phyloP scores from a whole-genome alignment of 208 protist species.

The Leishmania tarentolae region DNA sequence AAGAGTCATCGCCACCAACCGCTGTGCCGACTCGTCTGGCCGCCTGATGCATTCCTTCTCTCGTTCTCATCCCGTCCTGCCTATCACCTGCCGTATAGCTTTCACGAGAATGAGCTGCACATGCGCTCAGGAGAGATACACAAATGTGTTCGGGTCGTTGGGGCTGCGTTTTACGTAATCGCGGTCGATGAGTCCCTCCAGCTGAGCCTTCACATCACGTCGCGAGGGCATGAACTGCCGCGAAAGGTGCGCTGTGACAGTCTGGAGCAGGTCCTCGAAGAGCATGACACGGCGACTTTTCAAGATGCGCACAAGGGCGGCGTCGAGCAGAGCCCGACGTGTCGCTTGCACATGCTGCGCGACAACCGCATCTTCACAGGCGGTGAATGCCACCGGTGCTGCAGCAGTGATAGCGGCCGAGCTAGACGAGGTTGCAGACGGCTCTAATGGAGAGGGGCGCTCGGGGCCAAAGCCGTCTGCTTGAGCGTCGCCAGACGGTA shows the following conservation, averaged over 20 bases:
- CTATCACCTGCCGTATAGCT: neutral
- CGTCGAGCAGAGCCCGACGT: conserved; percentile 52
- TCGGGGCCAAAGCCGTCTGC: neutral
- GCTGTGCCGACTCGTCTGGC: neutral
- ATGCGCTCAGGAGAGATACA: conserved; percentile 59
- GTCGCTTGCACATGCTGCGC: conserved; percentile 33
- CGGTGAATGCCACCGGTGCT: neutral
- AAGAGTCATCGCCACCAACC: neutral
- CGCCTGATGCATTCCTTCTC: neutral
- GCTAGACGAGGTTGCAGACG: neutral
- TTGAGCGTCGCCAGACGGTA: conserved; percentile 7
- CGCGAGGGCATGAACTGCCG: conserved; percentile 51
- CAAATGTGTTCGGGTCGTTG: conserved; percentile 35
- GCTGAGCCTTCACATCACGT: conserved; percentile 56
- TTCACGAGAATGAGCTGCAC: no score
- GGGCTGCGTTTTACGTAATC: conserved; percentile 64
- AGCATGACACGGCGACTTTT: conserved; percentile 57
- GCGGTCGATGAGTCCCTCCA: conserved; percentile 71
- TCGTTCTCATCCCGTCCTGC: neutral
- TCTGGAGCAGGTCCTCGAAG: conserved; percentile 57
- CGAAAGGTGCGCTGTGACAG: conserved; percentile 55
- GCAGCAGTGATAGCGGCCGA: neutral
- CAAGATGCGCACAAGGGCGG: conserved; percentile 70
- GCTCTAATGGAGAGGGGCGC: neutral
- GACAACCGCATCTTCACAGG: conserved; percentile 22